Evolutionary conservation across 202 grass and related monocot genomes (phyloP), one percentile per base, ranked within the genome.

Genomic region (Brachypodium distachyon): DNA sequence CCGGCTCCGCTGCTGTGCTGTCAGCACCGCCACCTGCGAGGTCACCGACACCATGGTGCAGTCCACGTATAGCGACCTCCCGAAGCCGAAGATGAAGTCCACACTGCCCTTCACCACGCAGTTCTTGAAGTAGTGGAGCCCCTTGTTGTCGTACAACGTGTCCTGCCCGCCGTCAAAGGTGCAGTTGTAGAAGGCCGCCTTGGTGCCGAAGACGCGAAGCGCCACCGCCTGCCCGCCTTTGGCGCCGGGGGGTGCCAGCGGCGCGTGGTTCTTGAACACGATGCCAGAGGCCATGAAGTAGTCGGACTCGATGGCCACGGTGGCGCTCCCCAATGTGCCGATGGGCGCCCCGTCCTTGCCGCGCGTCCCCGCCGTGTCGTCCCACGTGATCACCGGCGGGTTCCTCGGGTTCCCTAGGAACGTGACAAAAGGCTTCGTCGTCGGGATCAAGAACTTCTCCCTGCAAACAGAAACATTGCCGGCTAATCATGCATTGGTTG

Each of bases 61-160:
- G 13, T 86, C 84, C 64, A 38, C 58, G 55, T 90, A 90, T 0
- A 90, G 79, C 0, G 83, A 90, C 23, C 88, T 64, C 0, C 88
- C 88, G 42, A 86, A 86, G 56, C 88, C 88, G 66, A 90, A 90
- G 67, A 90, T 90, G 70, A 90, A 90, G 70, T 90, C 88, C 0
- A 83, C 75, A 26, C 75, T 83, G 9, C 88, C 88, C 4, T 14
- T n/a, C 54, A 90, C 83, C n/a, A 67, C 3, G 48, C 87, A 90
- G 9, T 22, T 18, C 27, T 76, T 80, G 80, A 90, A 90, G 83
- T 86, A 90, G 55, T 86, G 87, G 1, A 90, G 83, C 0, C 87
- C 83, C 47, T 58, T 64, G 79, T 86, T 83, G 56, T 90, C 87
- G 50, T 90, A 90, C 3, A 86, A 48, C 1, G 88, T 90, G 83